Conservation (phyloP, 2,329 filamentous ascomycete species). For the Phoma sp. region DNA sequence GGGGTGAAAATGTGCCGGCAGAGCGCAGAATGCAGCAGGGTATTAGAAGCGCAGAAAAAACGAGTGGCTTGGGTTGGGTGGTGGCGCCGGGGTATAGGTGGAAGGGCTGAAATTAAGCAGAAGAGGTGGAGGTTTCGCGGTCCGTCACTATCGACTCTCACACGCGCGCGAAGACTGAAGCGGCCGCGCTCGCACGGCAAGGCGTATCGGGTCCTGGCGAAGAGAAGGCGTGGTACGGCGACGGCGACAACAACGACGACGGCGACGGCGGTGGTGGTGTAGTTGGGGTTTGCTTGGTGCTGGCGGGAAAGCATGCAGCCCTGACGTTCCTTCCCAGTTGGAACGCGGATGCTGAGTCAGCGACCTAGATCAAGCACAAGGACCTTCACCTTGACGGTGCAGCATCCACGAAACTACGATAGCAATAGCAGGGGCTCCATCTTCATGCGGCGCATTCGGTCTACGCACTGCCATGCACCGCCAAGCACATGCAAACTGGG, state of each 20-base stretch:
- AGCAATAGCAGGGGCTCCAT: too few relatives aligned
- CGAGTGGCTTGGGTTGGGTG: slow-evolving; percentile 6
- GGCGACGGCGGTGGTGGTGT: neutral
- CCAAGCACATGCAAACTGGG: too few relatives aligned
- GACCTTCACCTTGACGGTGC: too few relatives aligned
- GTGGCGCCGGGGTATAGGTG: slow-evolving; percentile 11
- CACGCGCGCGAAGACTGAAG: slow-evolving; percentile 11
- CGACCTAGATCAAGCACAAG: too few relatives aligned
- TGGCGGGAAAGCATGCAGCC: slow-evolving; percentile 5
- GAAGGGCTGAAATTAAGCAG: slow-evolving; percentile 17
- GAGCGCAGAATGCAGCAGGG: neutral
- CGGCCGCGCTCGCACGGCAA: slow-evolving; percentile 19
- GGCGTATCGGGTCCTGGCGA: neutral
- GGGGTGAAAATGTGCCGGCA: neutral
- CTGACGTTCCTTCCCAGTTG: slow-evolving; percentile 12
- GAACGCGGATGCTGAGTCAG: too few relatives aligned
- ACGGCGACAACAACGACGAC: slow-evolving; percentile 7
- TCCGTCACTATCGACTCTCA: slow-evolving; percentile 11
- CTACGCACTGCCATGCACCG: too few relatives aligned
- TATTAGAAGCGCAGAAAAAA: neutral
- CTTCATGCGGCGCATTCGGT: too few relatives aligned
- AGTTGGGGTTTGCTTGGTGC: too few relatives aligned
- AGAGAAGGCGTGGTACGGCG: slow-evolving; percentile 1
- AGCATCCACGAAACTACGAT: too few relatives aligned
- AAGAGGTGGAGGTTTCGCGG: slow-evolving; percentile 13